Percentiles rank a stretch among this genome's conserved stretches.
Conservation (phyloP, 148 eudicot species). For the Cornus suecica region DNA sequence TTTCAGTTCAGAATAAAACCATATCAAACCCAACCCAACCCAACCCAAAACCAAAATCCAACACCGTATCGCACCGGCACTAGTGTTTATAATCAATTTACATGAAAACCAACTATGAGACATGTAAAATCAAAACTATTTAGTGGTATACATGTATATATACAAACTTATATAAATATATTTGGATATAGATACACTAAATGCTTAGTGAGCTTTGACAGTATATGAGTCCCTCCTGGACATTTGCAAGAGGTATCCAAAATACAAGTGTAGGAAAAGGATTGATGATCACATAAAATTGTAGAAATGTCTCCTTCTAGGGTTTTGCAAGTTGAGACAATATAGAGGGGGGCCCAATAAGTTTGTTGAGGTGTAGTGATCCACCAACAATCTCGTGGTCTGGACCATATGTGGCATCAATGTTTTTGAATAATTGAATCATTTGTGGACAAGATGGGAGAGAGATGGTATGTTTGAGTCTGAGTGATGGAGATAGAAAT, state of each 20-base stretch:
- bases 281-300: not conserved
- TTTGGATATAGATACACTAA: too few species aligned
- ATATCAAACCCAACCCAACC: too few species aligned
- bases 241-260: constrained; percentile 8
- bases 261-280: not conserved
- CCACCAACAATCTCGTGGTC: constrained; percentile 28
- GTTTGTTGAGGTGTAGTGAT: constrained; percentile 2
- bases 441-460: not conserved
- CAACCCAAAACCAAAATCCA: too few species aligned
- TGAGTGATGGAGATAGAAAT: not conserved
- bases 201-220: not conserved
- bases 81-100: too few species aligned
- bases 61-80: too few species aligned
- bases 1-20: too few species aligned
- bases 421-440: not conserved
- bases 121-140: too few species aligned
- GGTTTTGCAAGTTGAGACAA: constrained; percentile 1
- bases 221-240: constrained; percentile 1
- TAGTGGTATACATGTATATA: too few species aligned
- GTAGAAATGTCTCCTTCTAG: not conserved
- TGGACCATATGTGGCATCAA: constrained; percentile 28
- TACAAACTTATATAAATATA: too few species aligned
- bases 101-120: too few species aligned
- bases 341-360: constrained; percentile 15
- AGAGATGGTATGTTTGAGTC: not conserved